phyloP scores from a whole-genome alignment of 2,329 filamentous ascomycete species.

The Fusarium penzigii region DNA sequence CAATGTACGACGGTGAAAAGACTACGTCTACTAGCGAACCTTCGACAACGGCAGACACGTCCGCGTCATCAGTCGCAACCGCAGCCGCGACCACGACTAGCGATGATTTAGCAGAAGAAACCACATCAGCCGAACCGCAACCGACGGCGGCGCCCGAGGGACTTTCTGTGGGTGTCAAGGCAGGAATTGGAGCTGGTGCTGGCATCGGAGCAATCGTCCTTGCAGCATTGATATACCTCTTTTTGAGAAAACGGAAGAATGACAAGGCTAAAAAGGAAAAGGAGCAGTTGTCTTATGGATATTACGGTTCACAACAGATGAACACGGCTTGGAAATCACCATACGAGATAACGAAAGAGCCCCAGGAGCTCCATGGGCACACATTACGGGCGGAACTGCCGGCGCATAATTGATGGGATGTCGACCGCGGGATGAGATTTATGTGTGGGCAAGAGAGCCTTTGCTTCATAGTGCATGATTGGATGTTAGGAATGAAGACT shows the following conservation, averaged over 20 bases:
- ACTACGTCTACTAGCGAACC: slow-evolving; percentile 2
- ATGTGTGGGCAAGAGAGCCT: no score
- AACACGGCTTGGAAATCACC: slow-evolving; percentile 7
- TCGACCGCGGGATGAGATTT: no score
- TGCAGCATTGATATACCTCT: slow-evolving; percentile 5
- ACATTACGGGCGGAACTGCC: slow-evolving; percentile 12
- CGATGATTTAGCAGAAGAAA: not conserved
- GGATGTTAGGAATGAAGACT: no score
- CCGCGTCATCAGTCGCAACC: not conserved
- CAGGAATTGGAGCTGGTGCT: slow-evolving; percentile 14
- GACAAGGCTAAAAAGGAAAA: not conserved
- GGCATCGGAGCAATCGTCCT: slow-evolving; percentile 3
- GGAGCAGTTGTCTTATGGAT: not conserved
- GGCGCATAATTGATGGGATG: slow-evolving; percentile 9
- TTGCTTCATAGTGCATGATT: no score
- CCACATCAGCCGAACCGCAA: not conserved
- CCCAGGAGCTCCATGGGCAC: slow-evolving; percentile 13
- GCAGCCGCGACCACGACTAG: not conserved
- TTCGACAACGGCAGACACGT: not conserved
- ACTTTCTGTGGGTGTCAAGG: slow-evolving; percentile 8
- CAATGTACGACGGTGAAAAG: slow-evolving; percentile 6
- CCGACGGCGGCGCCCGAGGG: not conserved
- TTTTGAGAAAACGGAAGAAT: slow-evolving; percentile 17
- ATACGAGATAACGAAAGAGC: slow-evolving; percentile 5
- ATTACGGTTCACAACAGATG: not conserved